These are phyloP conservation scores for Trapa bicornis DNA, from an alignment of 345 rosid species.

Conservation along the genomic window DNA sequence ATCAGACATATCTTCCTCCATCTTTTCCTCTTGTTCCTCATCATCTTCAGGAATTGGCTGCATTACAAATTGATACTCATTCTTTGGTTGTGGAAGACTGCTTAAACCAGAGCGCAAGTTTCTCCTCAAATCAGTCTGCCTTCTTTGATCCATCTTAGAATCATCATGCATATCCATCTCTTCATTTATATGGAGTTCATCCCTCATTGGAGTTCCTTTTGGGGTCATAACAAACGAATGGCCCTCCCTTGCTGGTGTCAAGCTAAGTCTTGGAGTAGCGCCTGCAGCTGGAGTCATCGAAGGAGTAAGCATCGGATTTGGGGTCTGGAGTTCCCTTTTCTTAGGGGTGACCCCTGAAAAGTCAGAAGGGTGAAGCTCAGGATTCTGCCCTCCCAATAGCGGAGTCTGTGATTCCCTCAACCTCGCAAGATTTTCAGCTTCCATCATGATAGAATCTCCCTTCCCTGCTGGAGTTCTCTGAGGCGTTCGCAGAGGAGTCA, in stretches of 20 bases:
- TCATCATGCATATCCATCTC: slow-evolving; percentile 72
- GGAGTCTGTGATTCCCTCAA: slow-evolving; percentile 97
- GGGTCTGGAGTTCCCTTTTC: slow-evolving; percentile 79
- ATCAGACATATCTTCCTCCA: slow-evolving; percentile 99
- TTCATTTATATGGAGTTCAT: slow-evolving; percentile 90
- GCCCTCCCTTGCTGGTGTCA: slow-evolving; percentile 91
- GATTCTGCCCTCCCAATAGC: slow-evolving; percentile 91
- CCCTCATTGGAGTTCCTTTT: slow-evolving; percentile 92
- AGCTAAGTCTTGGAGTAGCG: slow-evolving; percentile 77
- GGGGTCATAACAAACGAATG: slow-evolving; percentile 72
- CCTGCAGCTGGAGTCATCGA: slow-evolving; percentile 79
- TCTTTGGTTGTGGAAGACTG: slow-evolving; percentile 85
- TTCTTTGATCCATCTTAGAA: slow-evolving; percentile 62
- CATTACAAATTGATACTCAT: slow-evolving; percentile 83
- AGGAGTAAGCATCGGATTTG: slow-evolving; percentile 88
- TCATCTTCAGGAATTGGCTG: slow-evolving; percentile 68
- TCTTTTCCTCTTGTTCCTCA: slow-evolving; percentile 85
- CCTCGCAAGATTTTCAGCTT: slow-evolving; percentile 95
- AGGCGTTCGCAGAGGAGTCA: slow-evolving; percentile 87
- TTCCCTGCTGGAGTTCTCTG: slow-evolving; percentile 95
- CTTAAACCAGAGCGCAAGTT: slow-evolving; percentile 65
- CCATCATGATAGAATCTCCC: slow-evolving; percentile 98
- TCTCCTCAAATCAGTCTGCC: slow-evolving; percentile 69
- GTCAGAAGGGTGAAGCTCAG: slow-evolving; percentile 98
- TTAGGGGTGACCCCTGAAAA: slow-evolving; percentile 97